A percentile compares a stretch with the other conserved stretches of the same genome.
These are phyloP conservation scores for Saccharomycopsis malanga DNA, from an alignment of 805 yeast species.

Conservation along the genomic window DNA sequence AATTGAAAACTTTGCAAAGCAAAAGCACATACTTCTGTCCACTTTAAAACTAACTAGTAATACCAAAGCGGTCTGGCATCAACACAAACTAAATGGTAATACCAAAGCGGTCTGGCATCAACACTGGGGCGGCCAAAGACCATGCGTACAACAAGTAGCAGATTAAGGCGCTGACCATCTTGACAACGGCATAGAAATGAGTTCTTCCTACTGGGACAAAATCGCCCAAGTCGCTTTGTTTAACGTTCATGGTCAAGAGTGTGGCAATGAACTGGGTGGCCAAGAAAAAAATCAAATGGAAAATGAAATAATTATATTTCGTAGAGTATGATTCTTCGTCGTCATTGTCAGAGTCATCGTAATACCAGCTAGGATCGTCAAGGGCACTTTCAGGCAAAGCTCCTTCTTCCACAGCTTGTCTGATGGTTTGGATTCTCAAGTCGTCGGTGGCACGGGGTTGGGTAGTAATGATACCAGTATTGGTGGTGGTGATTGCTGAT, in stretches of 20 bases:
- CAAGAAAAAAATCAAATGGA: constrained; percentile 85
- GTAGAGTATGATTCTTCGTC: constrained; percentile 60
- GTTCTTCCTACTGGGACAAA: constrained; percentile 97
- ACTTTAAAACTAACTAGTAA: constrained; percentile 1
- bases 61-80: constrained; percentile 78
- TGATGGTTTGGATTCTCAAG: constrained; percentile 79
- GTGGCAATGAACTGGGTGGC: constrained; percentile 98
- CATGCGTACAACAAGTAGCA: constrained; percentile 82
- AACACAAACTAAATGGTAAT: constrained; percentile 35
- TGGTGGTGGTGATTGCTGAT: constrained; percentile 38
- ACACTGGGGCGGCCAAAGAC: constrained; percentile 86
- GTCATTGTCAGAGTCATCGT: constrained; percentile 32
- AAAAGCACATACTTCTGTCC: too few relatives aligned
- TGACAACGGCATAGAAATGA: constrained; percentile 91
- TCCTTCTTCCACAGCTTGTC: constrained; percentile 96
- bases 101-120: constrained; percentile 82
- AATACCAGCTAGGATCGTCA: constrained; percentile 58
- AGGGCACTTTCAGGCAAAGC: constrained; percentile 90
- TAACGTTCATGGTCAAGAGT: constrained; percentile 83
- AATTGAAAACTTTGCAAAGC: too few relatives aligned
- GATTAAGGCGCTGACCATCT: constrained; percentile 85
- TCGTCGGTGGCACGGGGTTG: constrained; percentile 56
- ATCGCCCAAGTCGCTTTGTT: constrained; percentile 74
- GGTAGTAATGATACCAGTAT: constrained; percentile 33
- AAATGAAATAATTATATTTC: constrained; percentile 77